Percentiles rank a stretch among this genome's conserved stretches.
phyloP scores from a whole-genome alignment of 805 yeast genomes.

The Candida suzukii region DNA sequence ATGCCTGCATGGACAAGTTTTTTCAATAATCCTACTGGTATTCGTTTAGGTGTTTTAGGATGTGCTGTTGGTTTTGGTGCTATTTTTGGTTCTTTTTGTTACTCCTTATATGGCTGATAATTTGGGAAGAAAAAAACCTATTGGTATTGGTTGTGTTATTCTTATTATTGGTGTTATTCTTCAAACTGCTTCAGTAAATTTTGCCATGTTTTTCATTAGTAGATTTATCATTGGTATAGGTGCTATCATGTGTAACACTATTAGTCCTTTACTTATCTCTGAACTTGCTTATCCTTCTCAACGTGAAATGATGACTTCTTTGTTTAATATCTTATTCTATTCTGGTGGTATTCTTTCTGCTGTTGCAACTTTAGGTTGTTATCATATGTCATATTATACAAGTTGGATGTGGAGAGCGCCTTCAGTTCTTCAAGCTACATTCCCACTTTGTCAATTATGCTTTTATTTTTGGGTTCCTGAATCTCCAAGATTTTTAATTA shows the following conservation, averaged over 20 bases:
- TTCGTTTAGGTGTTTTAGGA: slow-evolving; percentile 27
- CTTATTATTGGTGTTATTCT: slow-evolving; percentile 50
- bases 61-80: slow-evolving; percentile 32
- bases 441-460: slow-evolving; percentile 36
- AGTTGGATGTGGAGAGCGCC: slow-evolving; percentile 51
- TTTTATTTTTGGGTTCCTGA: slow-evolving; percentile 27
- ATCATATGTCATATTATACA: slow-evolving; percentile 27
- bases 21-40: slow-evolving; percentile 26
- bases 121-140: slow-evolving; percentile 54
- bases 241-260: slow-evolving; percentile 30
- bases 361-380: slow-evolving; percentile 40
- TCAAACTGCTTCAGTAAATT: slow-evolving; percentile 35
- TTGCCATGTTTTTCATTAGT: slow-evolving; percentile 30
- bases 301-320: slow-evolving; percentile 33
- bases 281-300: slow-evolving; percentile 44
- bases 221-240: slow-evolving; percentile 47
- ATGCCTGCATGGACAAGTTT: slow-evolving; percentile 28
- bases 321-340: slow-evolving; percentile 40
- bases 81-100: slow-evolving; percentile 19
- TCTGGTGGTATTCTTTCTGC: slow-evolving; percentile 39
- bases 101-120: slow-evolving; percentile 33
- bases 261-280: slow-evolving; percentile 42
- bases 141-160: slow-evolving; percentile 43
- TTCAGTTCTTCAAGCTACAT: slow-evolving; percentile 41
- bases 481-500: slow-evolving; percentile 29